A percentile compares a stretch with the other conserved stretches of the same genome.
These are phyloP conservation scores for Alopecurus myosuroides DNA, from an alignment of 176 grass and related monocot species.

Conservation along the genomic window DNA sequence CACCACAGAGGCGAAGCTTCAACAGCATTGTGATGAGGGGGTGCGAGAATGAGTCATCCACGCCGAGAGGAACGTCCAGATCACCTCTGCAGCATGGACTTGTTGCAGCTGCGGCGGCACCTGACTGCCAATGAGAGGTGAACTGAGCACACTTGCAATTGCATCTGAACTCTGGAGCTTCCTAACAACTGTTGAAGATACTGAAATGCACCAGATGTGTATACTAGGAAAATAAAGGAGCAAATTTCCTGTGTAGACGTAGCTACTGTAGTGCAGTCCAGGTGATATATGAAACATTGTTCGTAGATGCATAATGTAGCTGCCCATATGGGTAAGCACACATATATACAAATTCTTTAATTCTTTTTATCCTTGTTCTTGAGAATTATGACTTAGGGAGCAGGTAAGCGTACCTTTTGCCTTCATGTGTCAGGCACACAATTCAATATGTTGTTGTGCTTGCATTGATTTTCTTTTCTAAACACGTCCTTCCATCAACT, in stretches of 20 bases:
- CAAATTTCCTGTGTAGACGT: slow-evolving; percentile 5
- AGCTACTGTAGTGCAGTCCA: neutral
- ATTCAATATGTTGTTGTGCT: too few relatives aligned
- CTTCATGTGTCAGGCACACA: too few relatives aligned
- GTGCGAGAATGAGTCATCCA: neutral
- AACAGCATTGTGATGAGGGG: neutral
- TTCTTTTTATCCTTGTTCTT: neutral
- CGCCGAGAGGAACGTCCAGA: slow-evolving; percentile 30
- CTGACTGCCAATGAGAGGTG: neutral
- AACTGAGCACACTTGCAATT: neutral
- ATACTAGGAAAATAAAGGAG: neutral
- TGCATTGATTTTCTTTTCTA: too few relatives aligned
- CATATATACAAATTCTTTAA: neutral
- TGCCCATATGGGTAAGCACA: neutral
- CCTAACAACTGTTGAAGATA: neutral
- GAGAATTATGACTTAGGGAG: neutral
- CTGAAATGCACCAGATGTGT: slow-evolving; percentile 1
- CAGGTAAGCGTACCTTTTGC: too few relatives aligned
- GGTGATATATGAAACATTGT: slow-evolving; percentile 13
- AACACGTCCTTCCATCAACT: too few relatives aligned
- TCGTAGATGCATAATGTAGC: neutral
- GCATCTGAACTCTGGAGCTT: neutral
- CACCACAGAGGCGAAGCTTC: slow-evolving; percentile 30
- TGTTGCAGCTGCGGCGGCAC: neutral
- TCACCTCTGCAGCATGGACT: slow-evolving; percentile 33